These are phyloP conservation scores for Hirschfeldia incana DNA, from an alignment of 345 rosid genomes.

Conservation along the genomic window DNA sequence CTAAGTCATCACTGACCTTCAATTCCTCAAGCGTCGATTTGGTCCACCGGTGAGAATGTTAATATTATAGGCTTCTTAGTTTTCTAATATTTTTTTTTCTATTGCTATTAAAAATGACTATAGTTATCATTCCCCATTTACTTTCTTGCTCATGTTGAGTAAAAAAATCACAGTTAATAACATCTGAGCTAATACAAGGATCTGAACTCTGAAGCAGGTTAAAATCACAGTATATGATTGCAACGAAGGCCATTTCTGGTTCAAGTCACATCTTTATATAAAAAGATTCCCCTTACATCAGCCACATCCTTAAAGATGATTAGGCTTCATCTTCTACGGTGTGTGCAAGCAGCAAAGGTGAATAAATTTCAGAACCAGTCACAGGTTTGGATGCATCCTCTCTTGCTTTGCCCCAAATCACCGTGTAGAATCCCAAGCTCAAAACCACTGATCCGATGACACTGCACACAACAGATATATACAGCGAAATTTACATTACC, in stretches of 20 bases:
- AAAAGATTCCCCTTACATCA: constrained; percentile 8
- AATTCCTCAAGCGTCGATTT: not conserved
- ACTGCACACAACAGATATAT: constrained; percentile 12
- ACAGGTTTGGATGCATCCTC: constrained; percentile 26
- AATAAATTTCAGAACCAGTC: constrained; percentile 7
- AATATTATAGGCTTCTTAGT: not conserved
- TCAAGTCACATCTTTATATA: not conserved
- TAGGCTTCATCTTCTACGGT: constrained; percentile 13
- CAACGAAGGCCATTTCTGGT: not conserved
- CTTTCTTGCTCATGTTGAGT: not conserved
- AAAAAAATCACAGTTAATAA: not conserved
- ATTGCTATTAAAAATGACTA: not conserved
- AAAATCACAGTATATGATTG: not conserved
- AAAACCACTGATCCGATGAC: constrained; percentile 36
- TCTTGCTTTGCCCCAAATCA: constrained; percentile 45
- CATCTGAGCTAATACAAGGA: not conserved
- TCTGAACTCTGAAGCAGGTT: not conserved
- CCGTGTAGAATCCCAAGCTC: constrained; percentile 33
- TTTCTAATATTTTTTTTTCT: not conserved
- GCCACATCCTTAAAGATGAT: not conserved
- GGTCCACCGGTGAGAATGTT: not conserved
- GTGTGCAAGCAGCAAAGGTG: constrained; percentile 16
- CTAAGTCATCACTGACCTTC: not conserved
- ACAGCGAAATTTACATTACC: not conserved
- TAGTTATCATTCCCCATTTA: not conserved